These are phyloP conservation scores for Solanum hybrid DNA, from an alignment of 305 asterid species.

Conservation along the genomic window DNA sequence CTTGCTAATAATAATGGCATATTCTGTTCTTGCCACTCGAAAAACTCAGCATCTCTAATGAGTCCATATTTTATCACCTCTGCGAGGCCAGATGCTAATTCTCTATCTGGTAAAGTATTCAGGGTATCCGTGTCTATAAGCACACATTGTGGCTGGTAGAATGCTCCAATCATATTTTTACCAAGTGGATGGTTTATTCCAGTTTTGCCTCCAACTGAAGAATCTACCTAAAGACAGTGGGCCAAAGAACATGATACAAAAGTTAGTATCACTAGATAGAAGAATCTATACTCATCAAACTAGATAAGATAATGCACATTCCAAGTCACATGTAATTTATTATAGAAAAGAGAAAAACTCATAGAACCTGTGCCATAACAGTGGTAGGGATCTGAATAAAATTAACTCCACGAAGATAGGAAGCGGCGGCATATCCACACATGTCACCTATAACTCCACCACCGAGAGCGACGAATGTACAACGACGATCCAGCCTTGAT, in stretches of 20 bases:
- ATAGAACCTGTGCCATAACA: constrained; percentile 91
- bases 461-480: constrained; percentile 94
- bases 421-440: constrained; percentile 99
- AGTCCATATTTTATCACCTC: constrained; percentile 94
- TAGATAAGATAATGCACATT: neutral
- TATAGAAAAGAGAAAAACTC: constrained; percentile 2
- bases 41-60: constrained; percentile 72
- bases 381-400: constrained; percentile 98
- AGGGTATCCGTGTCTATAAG: constrained; percentile 79
- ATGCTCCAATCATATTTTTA: constrained; percentile 88
- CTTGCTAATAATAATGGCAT: constrained; percentile 68
- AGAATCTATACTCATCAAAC: neutral
- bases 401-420: constrained; percentile 91
- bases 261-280: neutral
- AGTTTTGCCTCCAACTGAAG: constrained; percentile 97
- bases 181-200: constrained; percentile 97
- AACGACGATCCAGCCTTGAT: constrained; percentile 77
- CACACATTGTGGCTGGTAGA: constrained; percentile 96
- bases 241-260: neutral
- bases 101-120: constrained; percentile 86
- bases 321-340: neutral
- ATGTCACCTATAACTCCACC: constrained; percentile 99
- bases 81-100: constrained; percentile 93
- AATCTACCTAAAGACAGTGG: constrained; percentile 75
- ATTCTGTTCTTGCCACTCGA: constrained; percentile 94